A percentile compares a stretch with the other conserved stretches of the same genome.
Conservation (phyloP, 2,329 filamentous ascomycete genomes). For the Colletotrichum tofieldiae region DNA sequence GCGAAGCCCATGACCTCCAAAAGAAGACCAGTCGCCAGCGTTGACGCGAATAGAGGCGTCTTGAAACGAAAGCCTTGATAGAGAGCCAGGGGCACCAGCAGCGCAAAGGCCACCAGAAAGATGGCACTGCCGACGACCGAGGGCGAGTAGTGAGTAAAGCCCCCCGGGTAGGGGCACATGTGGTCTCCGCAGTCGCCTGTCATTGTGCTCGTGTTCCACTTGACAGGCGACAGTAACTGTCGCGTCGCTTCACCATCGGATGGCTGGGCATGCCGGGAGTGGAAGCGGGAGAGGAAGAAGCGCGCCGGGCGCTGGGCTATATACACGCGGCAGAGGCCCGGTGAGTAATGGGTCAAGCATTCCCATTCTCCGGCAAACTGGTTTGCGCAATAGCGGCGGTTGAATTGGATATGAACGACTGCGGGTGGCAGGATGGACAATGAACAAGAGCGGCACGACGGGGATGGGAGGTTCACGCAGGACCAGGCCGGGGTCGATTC, state of each 20-base stretch:
- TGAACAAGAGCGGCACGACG: conserved; percentile 28
- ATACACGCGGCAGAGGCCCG: conserved; percentile 32
- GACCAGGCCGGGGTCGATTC: conserved; percentile 28
- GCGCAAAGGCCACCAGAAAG: conserved; percentile 58
- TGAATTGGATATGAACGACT: conserved; percentile 15
- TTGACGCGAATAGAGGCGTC: conserved; percentile 58
- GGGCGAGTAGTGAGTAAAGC: conserved; percentile 57
- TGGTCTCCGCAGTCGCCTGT: conserved; percentile 54
- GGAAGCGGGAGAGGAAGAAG: conserved; percentile 11
- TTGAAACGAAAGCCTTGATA: conserved; percentile 57
- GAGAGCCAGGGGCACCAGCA: conserved; percentile 56
- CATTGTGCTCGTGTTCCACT: conserved; percentile 48
- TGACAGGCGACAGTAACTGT: conserved; percentile 41
- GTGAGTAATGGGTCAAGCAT: conserved; percentile 20
- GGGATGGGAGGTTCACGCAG: conserved; percentile 31
- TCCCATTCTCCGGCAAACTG: conserved; percentile 19
- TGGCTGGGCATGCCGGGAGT: conserved; percentile 34
- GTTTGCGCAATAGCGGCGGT: conserved; percentile 17
- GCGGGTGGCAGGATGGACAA: conserved; percentile 14
- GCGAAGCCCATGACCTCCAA: conserved; percentile 64
- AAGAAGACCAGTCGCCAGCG: conserved; percentile 58
- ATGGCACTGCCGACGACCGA: conserved; percentile 58
- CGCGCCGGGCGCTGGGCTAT: conserved; percentile 36
- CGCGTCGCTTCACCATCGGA: conserved; percentile 33
- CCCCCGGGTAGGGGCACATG: conserved; percentile 53